Percentiles rank a stretch among this genome's conserved stretches.
These are phyloP conservation scores for Oleoguttula mirabilis DNA, from an alignment of 495 filamentous ascomycete species.

Conservation along the genomic window DNA sequence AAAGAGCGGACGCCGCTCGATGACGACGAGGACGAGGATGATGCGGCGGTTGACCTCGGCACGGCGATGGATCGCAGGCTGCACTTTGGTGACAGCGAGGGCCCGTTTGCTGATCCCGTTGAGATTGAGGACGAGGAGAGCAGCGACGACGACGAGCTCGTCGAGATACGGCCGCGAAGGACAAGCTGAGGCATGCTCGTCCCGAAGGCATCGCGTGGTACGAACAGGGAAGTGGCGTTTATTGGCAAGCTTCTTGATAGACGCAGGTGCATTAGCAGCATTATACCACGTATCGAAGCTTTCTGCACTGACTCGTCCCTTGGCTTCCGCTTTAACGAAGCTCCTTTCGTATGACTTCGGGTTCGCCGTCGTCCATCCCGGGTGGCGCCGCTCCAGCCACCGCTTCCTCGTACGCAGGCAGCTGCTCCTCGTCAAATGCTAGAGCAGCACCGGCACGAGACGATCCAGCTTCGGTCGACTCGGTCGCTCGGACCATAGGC, in stretches of 20 bases:
- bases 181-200: slow-evolving; percentile 14
- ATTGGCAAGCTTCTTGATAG: not conserved
- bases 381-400: too few relatives aligned
- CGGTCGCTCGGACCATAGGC: too few relatives aligned
- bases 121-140: slow-evolving; percentile 10
- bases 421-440: too few relatives aligned
- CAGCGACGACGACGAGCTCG: slow-evolving; percentile 14
- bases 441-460: too few relatives aligned
- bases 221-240: not conserved
- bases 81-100: slow-evolving; percentile 1
- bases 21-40: slow-evolving; percentile 18
- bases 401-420: too few relatives aligned
- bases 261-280: not conserved
- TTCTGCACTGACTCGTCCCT: too few relatives aligned
- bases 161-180: slow-evolving; percentile 16
- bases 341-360: too few relatives aligned
- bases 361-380: too few relatives aligned
- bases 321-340: too few relatives aligned
- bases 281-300: too few relatives aligned
- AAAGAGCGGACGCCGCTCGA: slow-evolving; percentile 18
- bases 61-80: not conserved
- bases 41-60: not conserved
- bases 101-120: slow-evolving; percentile 14
- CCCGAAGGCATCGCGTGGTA: too few relatives aligned
- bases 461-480: too few relatives aligned